Conservation (phyloP, 768 basidiomycete species). For the Suillus spraguei region DNA sequence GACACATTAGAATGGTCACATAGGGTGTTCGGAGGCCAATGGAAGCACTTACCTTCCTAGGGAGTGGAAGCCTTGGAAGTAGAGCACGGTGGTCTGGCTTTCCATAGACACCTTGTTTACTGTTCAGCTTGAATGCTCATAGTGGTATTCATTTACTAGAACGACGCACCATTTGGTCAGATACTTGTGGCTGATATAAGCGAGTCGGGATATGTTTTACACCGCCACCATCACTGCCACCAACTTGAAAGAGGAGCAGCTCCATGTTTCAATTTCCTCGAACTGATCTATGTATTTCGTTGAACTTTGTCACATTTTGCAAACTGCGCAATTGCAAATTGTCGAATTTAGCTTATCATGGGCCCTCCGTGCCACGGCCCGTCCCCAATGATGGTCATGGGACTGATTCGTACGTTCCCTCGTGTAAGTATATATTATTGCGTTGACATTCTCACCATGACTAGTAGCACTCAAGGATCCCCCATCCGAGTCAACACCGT, state of each 20-base stretch:
- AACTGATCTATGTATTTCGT: not conserved
- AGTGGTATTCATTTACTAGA: too few species aligned
- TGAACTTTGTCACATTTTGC: not conserved
- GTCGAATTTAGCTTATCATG: not conserved
- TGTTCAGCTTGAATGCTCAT: too few species aligned
- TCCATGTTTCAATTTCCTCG: not conserved
- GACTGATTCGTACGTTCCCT: not conserved
- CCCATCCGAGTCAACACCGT: not conserved
- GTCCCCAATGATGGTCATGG: not conserved
- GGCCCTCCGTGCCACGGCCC: not conserved
- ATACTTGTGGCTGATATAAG: too few species aligned
- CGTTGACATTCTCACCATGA: not conserved
- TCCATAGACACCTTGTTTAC: too few species aligned
- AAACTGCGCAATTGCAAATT: not conserved
- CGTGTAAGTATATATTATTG: conserved; percentile 1
- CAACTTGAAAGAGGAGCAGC: too few species aligned
- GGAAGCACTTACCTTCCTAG: too few species aligned
- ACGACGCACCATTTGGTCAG: too few species aligned
- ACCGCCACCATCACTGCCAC: not conserved
- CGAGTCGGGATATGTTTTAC: too few species aligned
- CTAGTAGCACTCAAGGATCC: not conserved
- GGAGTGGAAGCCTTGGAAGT: too few species aligned
- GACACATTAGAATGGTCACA: too few species aligned
- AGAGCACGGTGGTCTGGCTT: too few species aligned
- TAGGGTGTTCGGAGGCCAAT: too few species aligned